Evolutionary conservation across 345 rosid species (phyloP).

Genomic region (Linum usitatissimum): DNA sequence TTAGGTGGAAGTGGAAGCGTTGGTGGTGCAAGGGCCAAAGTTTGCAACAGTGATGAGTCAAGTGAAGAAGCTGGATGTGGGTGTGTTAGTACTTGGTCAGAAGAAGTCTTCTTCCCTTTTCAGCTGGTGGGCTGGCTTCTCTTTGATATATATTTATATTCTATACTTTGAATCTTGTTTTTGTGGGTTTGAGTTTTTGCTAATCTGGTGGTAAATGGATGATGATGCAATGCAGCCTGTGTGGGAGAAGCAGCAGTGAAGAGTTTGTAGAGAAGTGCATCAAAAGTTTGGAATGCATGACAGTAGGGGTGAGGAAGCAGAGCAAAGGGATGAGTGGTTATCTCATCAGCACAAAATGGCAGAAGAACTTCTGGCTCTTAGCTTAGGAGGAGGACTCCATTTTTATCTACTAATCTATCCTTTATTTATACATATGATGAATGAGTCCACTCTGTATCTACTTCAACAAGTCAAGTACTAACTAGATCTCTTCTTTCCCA

Average conservation of each 20-base stretch:
- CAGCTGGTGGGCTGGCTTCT: slow-evolving; percentile 38
- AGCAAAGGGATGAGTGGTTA: slow-evolving; percentile 76
- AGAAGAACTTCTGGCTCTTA: slow-evolving; percentile 93
- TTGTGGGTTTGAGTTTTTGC: neutral
- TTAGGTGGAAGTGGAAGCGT: slow-evolving; percentile 85
- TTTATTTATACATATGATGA: neutral
- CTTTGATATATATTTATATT: neutral
- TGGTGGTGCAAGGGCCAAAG: slow-evolving; percentile 86
- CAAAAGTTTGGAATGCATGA: slow-evolving; percentile 61
- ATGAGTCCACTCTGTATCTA: neutral
- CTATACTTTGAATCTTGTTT: slow-evolving; percentile 10
- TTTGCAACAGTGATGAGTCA: slow-evolving; percentile 75
- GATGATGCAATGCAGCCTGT: slow-evolving; percentile 35
- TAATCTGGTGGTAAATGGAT: neutral
- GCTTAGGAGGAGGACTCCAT: slow-evolving; percentile 28
- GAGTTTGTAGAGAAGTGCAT: slow-evolving; percentile 79
- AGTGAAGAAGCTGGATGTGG: slow-evolving; percentile 83
- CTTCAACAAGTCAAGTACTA: neutral
- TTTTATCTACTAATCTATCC: neutral
- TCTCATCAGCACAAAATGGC: slow-evolving; percentile 82
- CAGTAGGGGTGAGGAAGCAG: slow-evolving; percentile 88
- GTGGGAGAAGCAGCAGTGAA: slow-evolving; percentile 60
- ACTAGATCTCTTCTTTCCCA: neutral
- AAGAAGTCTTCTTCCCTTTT: slow-evolving; percentile 49
- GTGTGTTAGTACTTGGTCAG: slow-evolving; percentile 85